Conservation (phyloP, 2,329 filamentous ascomycete genomes). For the Akanthomyces muscarius region DNA sequence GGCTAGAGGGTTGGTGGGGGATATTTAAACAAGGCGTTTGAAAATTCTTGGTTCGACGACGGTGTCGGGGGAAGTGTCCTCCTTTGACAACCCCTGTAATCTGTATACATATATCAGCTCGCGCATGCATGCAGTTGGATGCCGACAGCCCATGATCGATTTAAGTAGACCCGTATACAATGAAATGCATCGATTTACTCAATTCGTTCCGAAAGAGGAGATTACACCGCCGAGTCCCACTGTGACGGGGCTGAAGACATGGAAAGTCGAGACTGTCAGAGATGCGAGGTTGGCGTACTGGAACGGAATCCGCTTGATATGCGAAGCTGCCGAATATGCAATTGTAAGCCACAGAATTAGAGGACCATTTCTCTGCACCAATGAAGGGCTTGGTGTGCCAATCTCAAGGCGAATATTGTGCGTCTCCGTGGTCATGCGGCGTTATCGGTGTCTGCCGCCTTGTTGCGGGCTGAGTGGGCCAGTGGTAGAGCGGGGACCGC, state of each 20-base stretch:
- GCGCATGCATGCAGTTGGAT: neutral
- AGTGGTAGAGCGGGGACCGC: constrained; percentile 1
- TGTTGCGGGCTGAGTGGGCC: constrained; percentile 3
- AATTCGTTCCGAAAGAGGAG: neutral
- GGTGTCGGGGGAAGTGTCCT: neutral
- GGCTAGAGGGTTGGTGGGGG: neutral
- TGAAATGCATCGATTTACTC: neutral
- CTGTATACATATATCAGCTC: neutral
- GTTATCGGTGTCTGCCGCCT: constrained; percentile 8
- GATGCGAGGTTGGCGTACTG: neutral
- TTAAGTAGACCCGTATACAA: neutral
- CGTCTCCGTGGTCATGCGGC: constrained; percentile 4
- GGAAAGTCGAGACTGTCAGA: neutral
- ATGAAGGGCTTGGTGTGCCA: neutral
- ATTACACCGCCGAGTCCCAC: neutral
- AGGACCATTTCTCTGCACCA: neutral
- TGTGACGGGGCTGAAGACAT: neutral
- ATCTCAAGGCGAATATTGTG: neutral
- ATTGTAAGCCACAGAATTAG: neutral
- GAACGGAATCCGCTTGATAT: neutral
- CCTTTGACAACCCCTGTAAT: neutral
- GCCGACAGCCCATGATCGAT: neutral
- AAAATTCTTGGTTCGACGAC: neutral
- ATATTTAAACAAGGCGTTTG: neutral
- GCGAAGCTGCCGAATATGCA: neutral